phyloP scores from a whole-genome alignment of 345 rosid species.

The Gossypioides kirkii region DNA sequence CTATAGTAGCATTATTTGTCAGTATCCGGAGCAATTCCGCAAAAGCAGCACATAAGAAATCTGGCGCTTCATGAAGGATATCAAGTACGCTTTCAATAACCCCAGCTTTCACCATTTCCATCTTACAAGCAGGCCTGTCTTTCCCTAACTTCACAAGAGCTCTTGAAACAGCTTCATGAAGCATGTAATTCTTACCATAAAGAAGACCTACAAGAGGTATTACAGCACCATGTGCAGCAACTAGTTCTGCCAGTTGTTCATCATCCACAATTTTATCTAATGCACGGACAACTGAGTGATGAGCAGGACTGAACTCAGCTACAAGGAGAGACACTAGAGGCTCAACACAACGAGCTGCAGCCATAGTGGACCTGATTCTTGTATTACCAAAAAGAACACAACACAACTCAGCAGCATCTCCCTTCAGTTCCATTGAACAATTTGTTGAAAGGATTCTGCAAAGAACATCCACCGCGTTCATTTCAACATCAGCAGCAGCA shows the following conservation, averaged over 20 bases:
- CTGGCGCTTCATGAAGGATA: conserved; percentile 91
- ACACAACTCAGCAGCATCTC: conserved; percentile 98
- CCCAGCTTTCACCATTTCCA: conserved; percentile 99
- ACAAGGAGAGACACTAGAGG: conserved; percentile 96
- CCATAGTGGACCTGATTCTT: conserved; percentile 89
- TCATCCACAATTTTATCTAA: conserved; percentile 94
- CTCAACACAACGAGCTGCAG: conserved; percentile 97
- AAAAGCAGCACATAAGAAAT: conserved; percentile 88
- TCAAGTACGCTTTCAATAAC: conserved; percentile 85
- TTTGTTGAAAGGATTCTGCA: conserved; percentile 93
- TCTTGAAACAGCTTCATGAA: conserved; percentile 94
- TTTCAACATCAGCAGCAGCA: conserved; percentile 96
- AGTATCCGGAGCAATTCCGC: conserved; percentile 88
- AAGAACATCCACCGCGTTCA: conserved; percentile 97
- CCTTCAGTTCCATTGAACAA: conserved; percentile 89
- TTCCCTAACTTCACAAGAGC: conserved; percentile 96
- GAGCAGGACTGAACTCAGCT: conserved; percentile 85
- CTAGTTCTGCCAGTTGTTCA: conserved; percentile 97
- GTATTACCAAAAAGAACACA: conserved; percentile 91
- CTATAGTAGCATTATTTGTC: conserved; percentile 94
- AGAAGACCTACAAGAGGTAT: conserved; percentile 98
- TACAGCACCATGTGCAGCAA: conserved; percentile 98
- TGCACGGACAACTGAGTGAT: conserved; percentile 92
- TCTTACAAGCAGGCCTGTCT: conserved; percentile 94
- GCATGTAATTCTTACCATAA: conserved; percentile 75